Conservation (phyloP, 2,329 filamentous ascomycete species). For the Pestalotiopsis sp. region DNA sequence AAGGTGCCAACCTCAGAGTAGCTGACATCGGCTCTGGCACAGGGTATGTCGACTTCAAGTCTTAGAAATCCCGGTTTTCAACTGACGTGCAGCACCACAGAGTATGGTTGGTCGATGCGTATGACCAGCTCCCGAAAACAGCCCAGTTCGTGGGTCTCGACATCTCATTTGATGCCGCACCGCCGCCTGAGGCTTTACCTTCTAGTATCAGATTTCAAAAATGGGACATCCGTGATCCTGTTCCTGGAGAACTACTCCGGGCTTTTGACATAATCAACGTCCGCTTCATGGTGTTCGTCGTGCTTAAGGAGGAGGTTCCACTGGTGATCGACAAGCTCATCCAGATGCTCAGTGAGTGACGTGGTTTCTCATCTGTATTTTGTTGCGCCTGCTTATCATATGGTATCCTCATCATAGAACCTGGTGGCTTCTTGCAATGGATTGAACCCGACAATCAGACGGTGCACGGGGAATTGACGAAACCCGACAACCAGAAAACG, state of each 20-base stretch:
- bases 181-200: slow-evolving; percentile 19
- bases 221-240: slow-evolving; percentile 12
- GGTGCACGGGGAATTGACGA: slow-evolving; percentile 4
- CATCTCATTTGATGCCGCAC: slow-evolving; percentile 25
- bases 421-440: slow-evolving; percentile 9
- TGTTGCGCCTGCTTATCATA: background rate
- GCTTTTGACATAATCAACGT: slow-evolving; percentile 26
- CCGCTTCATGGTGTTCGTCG: slow-evolving; percentile 23
- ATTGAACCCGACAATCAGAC: slow-evolving; percentile 14
- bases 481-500: slow-evolving; percentile 3
- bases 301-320: slow-evolving; percentile 20
- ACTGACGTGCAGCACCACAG: background rate
- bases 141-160: slow-evolving; percentile 24
- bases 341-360: slow-evolving; percentile 16
- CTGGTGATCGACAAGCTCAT: slow-evolving; percentile 7
- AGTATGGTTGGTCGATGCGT: slow-evolving; percentile 16
- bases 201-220: slow-evolving; percentile 18
- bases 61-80: background rate
- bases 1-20: slow-evolving; percentile 15
- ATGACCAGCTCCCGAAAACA: slow-evolving; percentile 14
- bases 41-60: slow-evolving; percentile 14
- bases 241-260: slow-evolving; percentile 21
- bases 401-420: background rate
- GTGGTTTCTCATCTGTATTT: background rate
- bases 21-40: slow-evolving; percentile 26